Evolutionary conservation across 306 rosid genomes (phyloP), one percentile per base, ranked within the genome.

Genomic region (Cercis canadensis): DNA sequence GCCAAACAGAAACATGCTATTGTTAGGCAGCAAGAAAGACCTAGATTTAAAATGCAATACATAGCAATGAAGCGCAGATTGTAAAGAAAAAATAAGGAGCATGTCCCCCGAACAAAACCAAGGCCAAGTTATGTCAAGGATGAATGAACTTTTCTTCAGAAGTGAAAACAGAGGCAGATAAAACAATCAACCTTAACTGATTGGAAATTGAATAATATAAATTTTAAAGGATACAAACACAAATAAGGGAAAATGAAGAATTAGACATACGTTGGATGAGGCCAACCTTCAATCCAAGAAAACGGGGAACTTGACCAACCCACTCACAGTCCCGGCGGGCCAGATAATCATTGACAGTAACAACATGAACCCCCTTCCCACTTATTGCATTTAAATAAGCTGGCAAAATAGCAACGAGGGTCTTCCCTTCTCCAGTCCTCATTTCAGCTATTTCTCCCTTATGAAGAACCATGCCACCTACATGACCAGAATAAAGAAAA

Each of bases 211-310:
- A 24, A 24, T 3, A 24, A 24, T 1, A 24, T 24, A 24, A 24
- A 24, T 24, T 24, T 24, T 24, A 43, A 73, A 76, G 66, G 32
- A 45, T 8, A 61, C 34, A 79, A 46, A 54, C 21, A 47, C 60
- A 41, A 69, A 47, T 53, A 49, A 61, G 55, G 57, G 33, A 15
- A 51, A 68, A 53, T 17, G 59, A 83, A 78, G 80, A 65, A 77
- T 10, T 89, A 80, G 84, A 90, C 98, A 67, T 90, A 94, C 95
- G 98, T 77, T 94, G 98, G 73, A 94, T 94, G 77, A 94, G 96
- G 87, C 99, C 99, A 87, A 94, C 99, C 95, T 90, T 90, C 92
- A 94, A 72, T 69, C 98, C 97, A 75, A 94, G 98, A 84, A 94
- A 94, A 76, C 98, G 97, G 51, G 97, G 95, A 72, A 94, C 95